Percentiles rank a stretch among this genome's conserved stretches.
Conservation (phyloP, 176 grass and related monocot species). For the Carex cristatella region DNA sequence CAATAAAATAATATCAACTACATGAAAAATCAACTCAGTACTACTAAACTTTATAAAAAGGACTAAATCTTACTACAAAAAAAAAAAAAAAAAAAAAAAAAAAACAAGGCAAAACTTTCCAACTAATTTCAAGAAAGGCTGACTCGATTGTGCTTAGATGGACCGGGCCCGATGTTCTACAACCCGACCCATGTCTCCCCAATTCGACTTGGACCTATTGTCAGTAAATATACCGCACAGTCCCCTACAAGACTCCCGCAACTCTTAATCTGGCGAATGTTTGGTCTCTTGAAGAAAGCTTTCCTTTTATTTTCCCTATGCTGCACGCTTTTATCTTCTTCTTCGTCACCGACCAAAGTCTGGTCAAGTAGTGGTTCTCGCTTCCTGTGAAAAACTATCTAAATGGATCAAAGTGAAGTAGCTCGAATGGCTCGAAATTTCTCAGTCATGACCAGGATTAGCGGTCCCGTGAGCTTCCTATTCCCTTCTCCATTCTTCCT, state of each 20-base stretch:
- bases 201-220: not conserved
- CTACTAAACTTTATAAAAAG: not conserved
- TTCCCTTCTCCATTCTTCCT: slow-evolving; percentile 2
- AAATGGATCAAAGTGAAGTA: slow-evolving; percentile 52
- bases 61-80: not conserved
- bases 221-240: not conserved
- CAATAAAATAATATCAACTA: too few species aligned
- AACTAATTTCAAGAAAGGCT: not conserved
- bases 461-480: slow-evolving; percentile 57
- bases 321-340: slow-evolving; percentile 15
- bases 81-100: not conserved
- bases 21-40: not conserved
- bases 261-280: not conserved
- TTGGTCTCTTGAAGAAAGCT: not conserved
- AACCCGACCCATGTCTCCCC: not conserved
- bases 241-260: not conserved
- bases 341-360: not conserved
- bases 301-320: not conserved
- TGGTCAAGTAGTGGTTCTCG: not conserved
- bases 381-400: not conserved
- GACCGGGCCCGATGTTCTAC: not conserved
- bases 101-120: not conserved
- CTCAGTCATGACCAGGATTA: slow-evolving; percentile 57
- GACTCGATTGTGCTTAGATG: not conserved
- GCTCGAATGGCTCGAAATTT: slow-evolving; percentile 54